A percentile compares a stretch with the other conserved stretches of the same genome.
Evolutionary conservation across 257 asterid genomes (phyloP).

Genomic region (Handroanthus guayacan): DNA sequence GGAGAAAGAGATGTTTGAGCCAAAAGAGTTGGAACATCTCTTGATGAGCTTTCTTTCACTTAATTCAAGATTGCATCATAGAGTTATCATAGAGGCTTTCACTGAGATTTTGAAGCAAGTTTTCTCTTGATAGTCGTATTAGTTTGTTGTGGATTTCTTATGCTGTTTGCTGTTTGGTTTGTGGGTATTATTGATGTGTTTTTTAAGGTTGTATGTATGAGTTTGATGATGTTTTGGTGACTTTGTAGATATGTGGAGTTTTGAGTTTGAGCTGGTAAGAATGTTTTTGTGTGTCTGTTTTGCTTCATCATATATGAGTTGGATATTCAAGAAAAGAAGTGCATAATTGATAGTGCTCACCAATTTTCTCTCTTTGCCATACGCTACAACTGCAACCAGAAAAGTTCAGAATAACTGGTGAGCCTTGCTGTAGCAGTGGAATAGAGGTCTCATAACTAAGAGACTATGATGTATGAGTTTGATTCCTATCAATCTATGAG

Average conservation of each 20-base stretch:
- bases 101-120: conserved; percentile 64
- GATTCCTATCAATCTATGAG: too few species aligned
- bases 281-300: too few species aligned
- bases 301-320: too few species aligned
- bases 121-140: conserved; percentile 36
- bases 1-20: conserved; percentile 70
- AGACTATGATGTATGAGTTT: too few species aligned
- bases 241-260: neutral
- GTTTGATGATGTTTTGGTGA: neutral
- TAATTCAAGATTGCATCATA: conserved; percentile 68
- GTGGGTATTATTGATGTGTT: conserved; percentile 5
- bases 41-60: conserved; percentile 72
- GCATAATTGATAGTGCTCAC: too few species aligned
- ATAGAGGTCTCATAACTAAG: too few species aligned
- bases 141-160: neutral
- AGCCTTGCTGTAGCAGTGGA: too few species aligned
- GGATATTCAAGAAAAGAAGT: too few species aligned
- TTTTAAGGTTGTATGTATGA: neutral
- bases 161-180: conserved; percentile 22
- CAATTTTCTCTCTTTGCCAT: too few species aligned
- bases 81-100: conserved; percentile 69
- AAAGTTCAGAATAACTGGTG: too few species aligned
- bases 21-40: conserved; percentile 66
- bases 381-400: too few species aligned
- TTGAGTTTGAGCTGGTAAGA: neutral